Percentiles rank a stretch among this genome's conserved stretches.
phyloP scores from a whole-genome alignment of 2,329 filamentous ascomycete genomes.

The Monosporascus cannonballus region DNA sequence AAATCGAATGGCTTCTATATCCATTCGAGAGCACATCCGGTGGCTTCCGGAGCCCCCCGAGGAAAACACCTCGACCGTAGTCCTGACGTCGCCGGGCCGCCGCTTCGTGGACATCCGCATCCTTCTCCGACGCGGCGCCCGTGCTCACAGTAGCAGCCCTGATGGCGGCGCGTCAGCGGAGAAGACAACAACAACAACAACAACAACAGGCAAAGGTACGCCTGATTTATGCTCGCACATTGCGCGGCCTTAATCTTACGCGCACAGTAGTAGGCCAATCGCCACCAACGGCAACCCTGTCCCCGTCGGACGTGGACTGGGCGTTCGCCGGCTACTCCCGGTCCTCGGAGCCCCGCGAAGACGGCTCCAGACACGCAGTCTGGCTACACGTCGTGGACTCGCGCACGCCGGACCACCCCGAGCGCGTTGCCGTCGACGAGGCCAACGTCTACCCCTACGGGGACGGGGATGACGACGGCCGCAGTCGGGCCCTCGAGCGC shows the following conservation, averaged over 20 bases:
- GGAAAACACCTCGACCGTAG: constrained; percentile 59
- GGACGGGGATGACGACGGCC: constrained; percentile 23
- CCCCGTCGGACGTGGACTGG: constrained; percentile 49
- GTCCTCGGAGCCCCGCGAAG: constrained; percentile 21
- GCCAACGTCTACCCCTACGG: constrained; percentile 46
- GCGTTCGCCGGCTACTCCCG: constrained; percentile 54
- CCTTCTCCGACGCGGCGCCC: constrained; percentile 18
- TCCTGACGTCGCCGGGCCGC: constrained; percentile 52
- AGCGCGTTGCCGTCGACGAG: constrained; percentile 38
- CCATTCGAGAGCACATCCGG: constrained; percentile 51
- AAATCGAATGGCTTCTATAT: constrained; percentile 33
- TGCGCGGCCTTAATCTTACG: background rate
- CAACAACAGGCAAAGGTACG: background rate
- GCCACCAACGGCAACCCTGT: background rate
- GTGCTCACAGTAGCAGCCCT: background rate
- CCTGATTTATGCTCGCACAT: too few relatives aligned
- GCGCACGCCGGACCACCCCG: constrained; percentile 32
- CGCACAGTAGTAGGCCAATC: too few relatives aligned
- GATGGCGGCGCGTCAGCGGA: background rate
- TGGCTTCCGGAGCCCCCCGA: constrained; percentile 45
- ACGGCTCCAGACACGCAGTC: constrained; percentile 28
- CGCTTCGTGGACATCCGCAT: constrained; percentile 60
- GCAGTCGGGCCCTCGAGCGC: constrained; percentile 39
- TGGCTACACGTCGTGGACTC: constrained; percentile 60
- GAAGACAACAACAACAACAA: background rate